These are phyloP conservation scores for Fusarium torreyae DNA, from an alignment of 2,329 filamentous ascomycete genomes.

Conservation along the genomic window DNA sequence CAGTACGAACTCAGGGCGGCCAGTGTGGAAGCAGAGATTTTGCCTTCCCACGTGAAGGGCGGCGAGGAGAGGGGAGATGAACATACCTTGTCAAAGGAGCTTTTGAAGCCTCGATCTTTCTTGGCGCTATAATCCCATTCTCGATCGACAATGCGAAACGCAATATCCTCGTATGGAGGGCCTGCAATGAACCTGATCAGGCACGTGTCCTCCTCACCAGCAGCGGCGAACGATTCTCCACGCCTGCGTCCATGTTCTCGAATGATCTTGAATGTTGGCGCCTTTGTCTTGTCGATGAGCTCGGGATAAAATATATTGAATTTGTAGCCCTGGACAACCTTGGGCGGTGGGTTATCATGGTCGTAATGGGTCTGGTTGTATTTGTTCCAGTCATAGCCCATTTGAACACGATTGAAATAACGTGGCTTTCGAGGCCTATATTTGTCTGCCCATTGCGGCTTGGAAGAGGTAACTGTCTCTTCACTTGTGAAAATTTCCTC, in stretches of 20 bases:
- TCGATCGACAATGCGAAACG: conserved; percentile 96
- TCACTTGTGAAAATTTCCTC: conserved; percentile 96
- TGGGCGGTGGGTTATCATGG: conserved; percentile 96
- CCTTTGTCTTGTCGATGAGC: conserved; percentile 93
- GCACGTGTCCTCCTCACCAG: conserved; percentile 97
- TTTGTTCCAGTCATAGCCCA: conserved; percentile 99
- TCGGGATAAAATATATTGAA: conserved; percentile 99
- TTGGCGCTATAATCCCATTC: conserved; percentile 99
- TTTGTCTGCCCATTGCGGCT: conserved; percentile 85
- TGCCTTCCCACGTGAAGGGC: conserved; percentile 31
- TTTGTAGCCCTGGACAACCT: conserved; percentile 98
- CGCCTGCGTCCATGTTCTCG: conserved; percentile 90
- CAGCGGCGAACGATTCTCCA: conserved; percentile 92
- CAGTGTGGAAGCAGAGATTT: conserved; percentile 31
- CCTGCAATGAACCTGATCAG: conserved; percentile 96
- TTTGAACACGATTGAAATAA: conserved; percentile 98
- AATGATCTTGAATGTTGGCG: conserved; percentile 96
- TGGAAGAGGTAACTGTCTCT: conserved; percentile 74
- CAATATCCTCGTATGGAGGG: conserved; percentile 95
- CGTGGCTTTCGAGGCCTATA: conserved; percentile 91
- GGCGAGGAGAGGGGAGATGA: conserved; percentile 24
- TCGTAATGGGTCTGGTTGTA: conserved; percentile 99
- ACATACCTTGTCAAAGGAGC: conserved; percentile 95
- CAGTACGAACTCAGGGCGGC: conserved; percentile 21
- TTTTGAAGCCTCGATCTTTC: conserved; percentile 92